A percentile compares a stretch with the other conserved stretches of the same genome.
Conservation (phyloP, 495 filamentous ascomycete genomes). For the Aspergillus hancockii region DNA sequence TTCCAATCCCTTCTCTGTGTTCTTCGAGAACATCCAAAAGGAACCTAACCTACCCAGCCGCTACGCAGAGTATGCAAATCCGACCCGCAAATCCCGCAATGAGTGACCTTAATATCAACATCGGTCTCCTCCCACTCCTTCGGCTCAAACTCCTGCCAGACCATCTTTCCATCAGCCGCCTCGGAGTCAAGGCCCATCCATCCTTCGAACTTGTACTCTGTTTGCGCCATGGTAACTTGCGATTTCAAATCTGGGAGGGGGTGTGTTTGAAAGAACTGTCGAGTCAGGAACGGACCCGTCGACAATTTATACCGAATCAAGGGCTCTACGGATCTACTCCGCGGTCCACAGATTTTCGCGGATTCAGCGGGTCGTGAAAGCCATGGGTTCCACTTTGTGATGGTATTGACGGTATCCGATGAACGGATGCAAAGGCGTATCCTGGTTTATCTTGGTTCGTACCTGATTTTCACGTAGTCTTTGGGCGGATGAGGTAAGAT, state of each 20-base stretch:
- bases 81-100: slow-evolving; percentile 49
- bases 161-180: slow-evolving; percentile 72
- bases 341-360: background rate
- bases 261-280: background rate
- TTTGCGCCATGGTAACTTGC: slow-evolving; percentile 31
- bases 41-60: slow-evolving; percentile 61
- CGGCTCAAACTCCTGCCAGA: slow-evolving; percentile 74
- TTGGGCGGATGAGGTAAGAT: too few relatives aligned
- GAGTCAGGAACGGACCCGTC: background rate
- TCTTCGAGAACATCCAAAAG: background rate
- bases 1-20: background rate
- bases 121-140: slow-evolving; percentile 82
- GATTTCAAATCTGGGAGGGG: background rate
- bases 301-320: slow-evolving; percentile 1
- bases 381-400: background rate
- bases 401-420: background rate
- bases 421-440: too few relatives aligned
- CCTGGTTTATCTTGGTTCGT: background rate
- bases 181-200: slow-evolving; percentile 70
- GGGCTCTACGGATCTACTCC: background rate
- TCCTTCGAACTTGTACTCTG: slow-evolving; percentile 71
- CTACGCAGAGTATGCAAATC: slow-evolving; percentile 75
- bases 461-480: too few relatives aligned
- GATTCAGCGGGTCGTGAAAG: background rate
- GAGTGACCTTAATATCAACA: slow-evolving; percentile 53